Evolutionary conservation across 768 basidiomycete genomes (phyloP).

Genomic region (Collybia sp.): DNA sequence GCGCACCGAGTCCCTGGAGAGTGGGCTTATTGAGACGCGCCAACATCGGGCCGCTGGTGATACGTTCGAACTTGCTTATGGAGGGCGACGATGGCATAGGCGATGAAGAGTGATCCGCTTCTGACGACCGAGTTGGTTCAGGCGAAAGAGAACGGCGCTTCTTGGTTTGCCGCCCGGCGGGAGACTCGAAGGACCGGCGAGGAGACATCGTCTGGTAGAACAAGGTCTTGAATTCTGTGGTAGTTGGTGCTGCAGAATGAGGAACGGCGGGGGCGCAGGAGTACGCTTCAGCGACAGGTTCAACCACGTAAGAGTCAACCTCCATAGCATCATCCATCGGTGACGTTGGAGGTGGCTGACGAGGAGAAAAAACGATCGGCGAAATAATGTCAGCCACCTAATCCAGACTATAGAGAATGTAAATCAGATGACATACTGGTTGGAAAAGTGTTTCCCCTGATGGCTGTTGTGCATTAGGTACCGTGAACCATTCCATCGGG

Average conservation of each 20-base stretch:
- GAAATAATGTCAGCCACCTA: conserved; percentile 5
- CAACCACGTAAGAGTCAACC: conserved; percentile 53
- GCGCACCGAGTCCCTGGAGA: conserved; percentile 48
- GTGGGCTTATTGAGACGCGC: conserved; percentile 47
- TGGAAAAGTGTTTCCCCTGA: conserved; percentile 5
- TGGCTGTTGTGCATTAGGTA: conserved; percentile 16
- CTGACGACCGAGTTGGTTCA: conserved; percentile 31
- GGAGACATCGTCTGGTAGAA: conserved; percentile 60
- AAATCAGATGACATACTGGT: conserved; percentile 14
- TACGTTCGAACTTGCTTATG: conserved; percentile 40
- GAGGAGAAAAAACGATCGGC: conserved; percentile 1
- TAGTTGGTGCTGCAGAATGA: conserved; percentile 46
- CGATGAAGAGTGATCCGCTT: conserved; percentile 40
- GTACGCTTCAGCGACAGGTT: conserved; percentile 19
- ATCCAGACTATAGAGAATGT: conserved; percentile 8
- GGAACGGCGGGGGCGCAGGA: conserved; percentile 29
- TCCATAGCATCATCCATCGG: conserved; percentile 69
- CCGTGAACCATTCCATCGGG: conserved; percentile 56
- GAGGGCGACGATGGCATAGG: conserved; percentile 49
- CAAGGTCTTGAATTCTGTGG: conserved; percentile 50
- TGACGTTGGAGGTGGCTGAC: conserved; percentile 35
- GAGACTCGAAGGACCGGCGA: conserved; percentile 39
- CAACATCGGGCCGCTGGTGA: conserved; percentile 43
- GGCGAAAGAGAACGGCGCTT: conserved; percentile 62
- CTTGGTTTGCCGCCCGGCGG: conserved; percentile 35